Base-by-base conservation (phyloP, 306 rosid species). In the Mimosa pudica region DNA sequence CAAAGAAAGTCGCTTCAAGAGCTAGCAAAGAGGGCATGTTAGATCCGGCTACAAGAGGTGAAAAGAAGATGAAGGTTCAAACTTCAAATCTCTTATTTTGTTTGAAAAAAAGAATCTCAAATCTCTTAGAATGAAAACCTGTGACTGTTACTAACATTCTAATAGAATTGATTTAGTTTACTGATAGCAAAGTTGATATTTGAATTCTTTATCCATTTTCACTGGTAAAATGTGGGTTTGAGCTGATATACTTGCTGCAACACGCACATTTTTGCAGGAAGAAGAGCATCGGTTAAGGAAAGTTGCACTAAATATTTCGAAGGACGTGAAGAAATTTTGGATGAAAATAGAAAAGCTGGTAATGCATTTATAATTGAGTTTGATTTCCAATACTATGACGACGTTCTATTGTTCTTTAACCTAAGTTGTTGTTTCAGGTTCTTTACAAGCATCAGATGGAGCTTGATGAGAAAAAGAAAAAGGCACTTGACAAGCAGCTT, bases 291-390 rank as follows among this genome's bases (percentile, higher is more conserved):
- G 98, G 62, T 64, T 95, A 75, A 87, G 89, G 86, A 95, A 95
- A 90, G 92, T 95, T 76, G 98, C 98, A 32, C 87, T 92, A 67
- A 95, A 88, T 89, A 95, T 95, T 71, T 91, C 98, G 5, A 95
- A 95, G 90, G 98, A 95, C 85, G 92, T 95, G 62, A 95, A 95
- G 93, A 95, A 95, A 79, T 95, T 95, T 86, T 95, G 98, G 98
- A 85, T 87, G 55, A 95, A 95, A 88, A 92, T 95, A 82, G 98
- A 95, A 80, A 95, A 95, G 82, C 93, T 95, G 93, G 98, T 86
- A 89, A 86, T 87, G 76, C 70, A 77, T 82, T 75, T 64, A n/a
- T 65, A 44, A 52, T 41, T 20, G 54, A 8, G 38, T 24, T 61
- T 61, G 36, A 16, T 81, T 54, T 0, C 41, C 60, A 42, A n/a